Percentiles rank a stretch among this genome's conserved stretches.
Evolutionary conservation across 345 rosid genomes (phyloP).

Genomic region (Populus simonii): DNA sequence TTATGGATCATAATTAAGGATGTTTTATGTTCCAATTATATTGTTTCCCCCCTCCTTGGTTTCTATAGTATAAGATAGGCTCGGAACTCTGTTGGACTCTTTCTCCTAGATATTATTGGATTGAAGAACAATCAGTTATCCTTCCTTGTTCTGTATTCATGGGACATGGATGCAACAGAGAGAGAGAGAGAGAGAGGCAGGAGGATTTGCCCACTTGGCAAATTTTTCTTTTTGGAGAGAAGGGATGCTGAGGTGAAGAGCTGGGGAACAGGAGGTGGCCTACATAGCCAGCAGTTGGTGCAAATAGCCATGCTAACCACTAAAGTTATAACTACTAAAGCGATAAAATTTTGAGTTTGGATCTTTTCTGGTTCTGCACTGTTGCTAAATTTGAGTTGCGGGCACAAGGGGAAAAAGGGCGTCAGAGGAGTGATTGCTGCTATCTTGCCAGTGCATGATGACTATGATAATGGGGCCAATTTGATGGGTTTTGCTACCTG

Average conservation of each 20-base stretch:
- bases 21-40: not conserved
- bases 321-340: conserved; percentile 43
- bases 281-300: conserved; percentile 41
- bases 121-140: not conserved
- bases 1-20: not conserved
- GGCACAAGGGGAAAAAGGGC: not conserved
- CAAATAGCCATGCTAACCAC: conserved; percentile 41
- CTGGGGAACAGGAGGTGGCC: conserved; percentile 36
- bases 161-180: conserved; percentile 2
- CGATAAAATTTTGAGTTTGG: conserved; percentile 37
- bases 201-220: conserved; percentile 2
- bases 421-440: conserved; percentile 14
- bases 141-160: not conserved
- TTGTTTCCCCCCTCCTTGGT: not conserved
- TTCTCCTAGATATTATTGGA: not conserved
- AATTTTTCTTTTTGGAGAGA: not conserved
- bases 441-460: conserved; percentile 14
- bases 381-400: conserved; percentile 19
- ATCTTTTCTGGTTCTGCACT: conserved; percentile 34
- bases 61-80: not conserved
- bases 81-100: not conserved
- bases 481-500: not conserved
- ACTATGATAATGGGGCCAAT: conserved; percentile 14
- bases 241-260: not conserved
- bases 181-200: not conserved